Base-by-base conservation (phyloP, 768 basidiomycete genomes). In the Dioszegia crocea region DNA sequence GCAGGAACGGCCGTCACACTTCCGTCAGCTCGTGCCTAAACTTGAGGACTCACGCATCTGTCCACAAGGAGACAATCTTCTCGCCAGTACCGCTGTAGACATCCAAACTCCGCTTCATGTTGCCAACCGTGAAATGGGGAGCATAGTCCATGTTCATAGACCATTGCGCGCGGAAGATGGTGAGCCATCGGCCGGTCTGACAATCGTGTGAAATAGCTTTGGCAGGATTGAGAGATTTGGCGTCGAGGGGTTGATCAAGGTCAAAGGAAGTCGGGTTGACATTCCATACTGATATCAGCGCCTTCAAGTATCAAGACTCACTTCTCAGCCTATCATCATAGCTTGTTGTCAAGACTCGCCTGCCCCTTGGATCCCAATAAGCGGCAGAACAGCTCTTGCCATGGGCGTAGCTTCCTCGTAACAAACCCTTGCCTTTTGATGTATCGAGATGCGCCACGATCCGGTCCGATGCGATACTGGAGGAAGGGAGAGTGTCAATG, bases 141-240 rank as follows among this genome's bases (percentile, higher is more conserved):
- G 65, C 64, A 43, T 70, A 70, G 17, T 75, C 68, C 58, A 65
- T 70, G 52, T 76, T 75, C 41, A 65, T 38, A 14, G 68, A 70
- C 79, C 79, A 80, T 47, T 78, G 77, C 0, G 80, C 79, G 41
- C 78, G 72, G 39, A 80, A 65, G 53, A 80, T 79, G 23, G 78
- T 77, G 9, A 79, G 68, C 76, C 78, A 80, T 30, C 77, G 66
- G 1, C 79, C 79, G 1, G 76, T 78, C 57, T 80, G 78, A 60
- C 75, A 77, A 67, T 80, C 78, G 66, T 80, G 79, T 24, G 59
- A 45, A 33, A 78, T 64, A 5, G 31, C 12, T 19, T 54, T 60
- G 23, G 63, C 23, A 1, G 69, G 67, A 23, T 65, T 48, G 63
- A 73, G 70, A 38, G 65, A 57, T 19, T 50, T 59, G 19, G 61